Conservation (phyloP, 805 yeast species). For the Candida methanosorbosa region DNA sequence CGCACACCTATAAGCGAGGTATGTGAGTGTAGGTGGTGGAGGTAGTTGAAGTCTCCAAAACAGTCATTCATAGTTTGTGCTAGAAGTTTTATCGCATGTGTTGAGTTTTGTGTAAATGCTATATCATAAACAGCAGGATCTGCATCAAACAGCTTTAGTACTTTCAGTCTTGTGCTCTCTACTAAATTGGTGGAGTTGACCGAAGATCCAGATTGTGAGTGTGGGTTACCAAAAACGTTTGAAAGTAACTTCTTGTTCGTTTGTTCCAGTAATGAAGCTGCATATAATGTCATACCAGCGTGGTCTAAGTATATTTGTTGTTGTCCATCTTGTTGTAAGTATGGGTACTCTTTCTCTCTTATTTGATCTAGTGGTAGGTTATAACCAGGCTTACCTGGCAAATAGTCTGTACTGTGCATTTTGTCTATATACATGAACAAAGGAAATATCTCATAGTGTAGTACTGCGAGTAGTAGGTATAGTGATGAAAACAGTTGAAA, state of each 20-base stretch:
- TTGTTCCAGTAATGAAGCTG: slow-evolving; percentile 18
- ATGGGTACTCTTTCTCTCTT: slow-evolving; percentile 16
- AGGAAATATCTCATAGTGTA: too few species aligned
- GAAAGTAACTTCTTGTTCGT: slow-evolving; percentile 15
- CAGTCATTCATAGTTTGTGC: slow-evolving; percentile 19
- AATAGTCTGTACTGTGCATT: too few species aligned
- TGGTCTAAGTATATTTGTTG: slow-evolving; percentile 29
- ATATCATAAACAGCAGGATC: slow-evolving; percentile 27
- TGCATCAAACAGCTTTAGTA: slow-evolving; percentile 25
- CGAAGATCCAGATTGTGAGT: slow-evolving; percentile 29
- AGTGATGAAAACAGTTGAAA: too few species aligned
- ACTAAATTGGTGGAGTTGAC: slow-evolving; percentile 17
- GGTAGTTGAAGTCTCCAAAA: slow-evolving; percentile 13
- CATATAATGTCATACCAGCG: slow-evolving; percentile 32
- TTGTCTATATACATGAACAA: too few species aligned
- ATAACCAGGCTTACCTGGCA: background rate
- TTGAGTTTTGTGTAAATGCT: slow-evolving; percentile 32
- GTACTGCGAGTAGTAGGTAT: too few species aligned
- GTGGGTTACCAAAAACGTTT: slow-evolving; percentile 30
- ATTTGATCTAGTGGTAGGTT: slow-evolving; percentile 5
- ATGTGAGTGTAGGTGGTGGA: slow-evolving; percentile 27
- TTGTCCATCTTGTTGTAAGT: slow-evolving; percentile 6
- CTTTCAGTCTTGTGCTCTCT: slow-evolving; percentile 18
- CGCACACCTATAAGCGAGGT: slow-evolving; percentile 35
- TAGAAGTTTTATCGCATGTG: slow-evolving; percentile 28